Base-by-base conservation (phyloP, 1,284 basidiomycete species). In the Xerocomus nothofagi region DNA sequence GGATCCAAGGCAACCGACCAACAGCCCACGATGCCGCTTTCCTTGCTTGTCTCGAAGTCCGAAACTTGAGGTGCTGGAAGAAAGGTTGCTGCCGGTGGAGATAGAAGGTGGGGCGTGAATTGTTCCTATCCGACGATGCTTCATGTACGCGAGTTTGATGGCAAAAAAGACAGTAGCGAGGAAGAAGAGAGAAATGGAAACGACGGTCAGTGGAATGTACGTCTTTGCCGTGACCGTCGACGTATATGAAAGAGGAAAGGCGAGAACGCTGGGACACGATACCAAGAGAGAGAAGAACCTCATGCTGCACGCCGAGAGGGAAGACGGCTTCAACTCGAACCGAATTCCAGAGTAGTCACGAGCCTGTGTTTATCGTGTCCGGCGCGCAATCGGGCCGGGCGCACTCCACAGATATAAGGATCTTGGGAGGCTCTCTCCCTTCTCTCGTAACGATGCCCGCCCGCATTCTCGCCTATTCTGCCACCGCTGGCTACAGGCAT, bases 401-500 rank as follows among this genome's bases (percentile, higher is more conserved):
- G 7, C 17, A n/a, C 4, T 26, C 29, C 18, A 15, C 29, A 40
- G 26, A 23, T 14, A 27, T 31, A 44, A 45, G 40, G 30, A 47
- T 24, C n/a, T 32, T 11, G 29, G 17, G 29, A 27, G 3, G 14
- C 29, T 39, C 36, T 37, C 37, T 15, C 24, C 23, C 6, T 20
- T n/a, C 6, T 6, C 15, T 21, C 33, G 4, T 6, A 14, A 46
- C 37, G 24, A 69, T 65, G 61, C 47, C 69, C 14, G 54, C 71
- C 20, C 68, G 59, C 29, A 65, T 71, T 14, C 68, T 78, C 33
- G 71, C 71, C 32, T 77, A 74, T 51, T 76, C 75, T 8, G 73
- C 73, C 3, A 75, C 74, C 1, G 68, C 70, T 4, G 74, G 71
- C 42, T 79, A 70, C 59, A 71, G 81, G 39, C 85, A 88, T 63